phyloP scores from a whole-genome alignment of 169 alveolate species.

The Plasmodium knowlesi region DNA sequence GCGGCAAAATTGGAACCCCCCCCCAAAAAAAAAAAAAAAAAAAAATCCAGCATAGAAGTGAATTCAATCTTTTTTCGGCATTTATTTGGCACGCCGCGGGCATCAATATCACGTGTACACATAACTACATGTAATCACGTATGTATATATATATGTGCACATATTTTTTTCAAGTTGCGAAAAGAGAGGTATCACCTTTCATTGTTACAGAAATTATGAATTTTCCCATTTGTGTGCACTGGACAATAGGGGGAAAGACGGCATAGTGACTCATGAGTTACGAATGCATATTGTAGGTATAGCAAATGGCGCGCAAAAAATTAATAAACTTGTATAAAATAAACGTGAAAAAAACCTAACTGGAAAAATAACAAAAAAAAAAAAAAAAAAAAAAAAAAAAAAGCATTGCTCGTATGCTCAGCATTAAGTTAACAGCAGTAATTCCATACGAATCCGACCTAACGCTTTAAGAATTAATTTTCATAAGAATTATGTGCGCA shows the following conservation, averaged over 20 bases:
- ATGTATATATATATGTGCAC: neutral
- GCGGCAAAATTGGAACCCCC: neutral
- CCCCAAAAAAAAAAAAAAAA: neutral
- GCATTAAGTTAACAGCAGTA: neutral
- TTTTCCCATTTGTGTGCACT: neutral
- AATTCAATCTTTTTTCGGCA: neutral
- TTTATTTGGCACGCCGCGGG: neutral
- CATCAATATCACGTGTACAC: neutral
- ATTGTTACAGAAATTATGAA: conserved; percentile 1
- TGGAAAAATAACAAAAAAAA: neutral
- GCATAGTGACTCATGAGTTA: neutral
- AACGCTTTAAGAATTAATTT: neutral
- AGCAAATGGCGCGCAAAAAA: neutral
- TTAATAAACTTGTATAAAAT: neutral
- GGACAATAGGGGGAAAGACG: neutral
- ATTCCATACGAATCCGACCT: neutral
- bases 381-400: neutral
- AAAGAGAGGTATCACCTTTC: neutral
- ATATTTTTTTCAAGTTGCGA: neutral
- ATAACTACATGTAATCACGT: neutral
- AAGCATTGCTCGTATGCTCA: neutral
- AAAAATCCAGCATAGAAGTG: neutral
- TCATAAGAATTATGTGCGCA: neutral
- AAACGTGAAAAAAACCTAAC: neutral
- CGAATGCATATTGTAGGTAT: neutral